These are phyloP conservation scores for Adiantum capillusveneris DNA, from an alignment of 75 land plant genomes.

Conservation along the genomic window DNA sequence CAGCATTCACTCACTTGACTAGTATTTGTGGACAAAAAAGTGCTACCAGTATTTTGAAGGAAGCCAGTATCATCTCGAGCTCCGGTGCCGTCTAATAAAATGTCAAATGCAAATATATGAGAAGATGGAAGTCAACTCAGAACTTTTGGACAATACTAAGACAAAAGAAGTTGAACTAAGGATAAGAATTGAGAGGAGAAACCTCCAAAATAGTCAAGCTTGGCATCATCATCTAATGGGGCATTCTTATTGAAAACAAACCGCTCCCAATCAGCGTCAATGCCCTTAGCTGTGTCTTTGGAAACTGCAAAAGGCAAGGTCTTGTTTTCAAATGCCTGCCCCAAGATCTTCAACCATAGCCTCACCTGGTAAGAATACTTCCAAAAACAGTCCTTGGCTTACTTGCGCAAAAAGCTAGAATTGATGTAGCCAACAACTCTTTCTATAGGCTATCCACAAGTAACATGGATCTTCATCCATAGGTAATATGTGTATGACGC, in stretches of 20 bases:
- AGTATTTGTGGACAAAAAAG: slow-evolving; percentile 46
- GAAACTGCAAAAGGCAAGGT: slow-evolving; percentile 33
- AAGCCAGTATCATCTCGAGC: slow-evolving; percentile 57
- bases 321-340: neutral
- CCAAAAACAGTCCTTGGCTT: too few species aligned
- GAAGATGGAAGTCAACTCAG: neutral
- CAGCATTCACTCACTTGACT: slow-evolving; percentile 32
- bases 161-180: neutral
- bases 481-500: too few species aligned
- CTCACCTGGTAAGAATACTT: too few species aligned
- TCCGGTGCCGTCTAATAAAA: slow-evolving; percentile 29
- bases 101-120: neutral
- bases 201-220: slow-evolving; percentile 65
- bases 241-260: slow-evolving; percentile 93
- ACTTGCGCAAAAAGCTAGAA: too few species aligned
- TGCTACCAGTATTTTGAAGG: slow-evolving; percentile 53
- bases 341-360: neutral
- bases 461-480: too few species aligned
- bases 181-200: neutral
- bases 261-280: slow-evolving; percentile 72
- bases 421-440: too few species aligned
- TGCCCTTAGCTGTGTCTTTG: slow-evolving; percentile 58
- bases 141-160: too few species aligned
- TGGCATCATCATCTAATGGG: slow-evolving; percentile 80
- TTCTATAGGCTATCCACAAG: too few species aligned